Evolutionary conservation across 768 basidiomycete genomes (phyloP).

Genomic region (Cystobasidium onofrii): DNA sequence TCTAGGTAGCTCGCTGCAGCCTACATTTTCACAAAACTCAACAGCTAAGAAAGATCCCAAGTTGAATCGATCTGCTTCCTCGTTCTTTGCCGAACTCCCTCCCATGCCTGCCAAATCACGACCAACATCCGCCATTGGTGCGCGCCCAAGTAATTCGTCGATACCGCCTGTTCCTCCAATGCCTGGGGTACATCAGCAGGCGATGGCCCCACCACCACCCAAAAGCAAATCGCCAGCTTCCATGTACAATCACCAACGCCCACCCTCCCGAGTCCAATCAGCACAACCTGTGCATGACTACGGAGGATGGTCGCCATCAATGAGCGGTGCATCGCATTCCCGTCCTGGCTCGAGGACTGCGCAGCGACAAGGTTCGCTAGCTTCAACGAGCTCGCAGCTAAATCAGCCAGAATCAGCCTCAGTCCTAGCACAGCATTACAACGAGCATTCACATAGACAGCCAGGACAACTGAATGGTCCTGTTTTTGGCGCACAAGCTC

Average conservation of each 20-base stretch:
- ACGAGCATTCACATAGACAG: background rate
- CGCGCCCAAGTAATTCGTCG: background rate
- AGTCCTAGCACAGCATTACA: too few species aligned
- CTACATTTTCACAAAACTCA: background rate
- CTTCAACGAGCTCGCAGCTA: background rate
- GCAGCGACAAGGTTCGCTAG: background rate
- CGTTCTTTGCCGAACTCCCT: conserved; percentile 29
- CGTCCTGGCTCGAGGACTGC: background rate
- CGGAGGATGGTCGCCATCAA: background rate
- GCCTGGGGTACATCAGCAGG: background rate
- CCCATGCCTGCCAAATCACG: conserved; percentile 13
- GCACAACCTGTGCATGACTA: background rate
- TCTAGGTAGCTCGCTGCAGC: background rate
- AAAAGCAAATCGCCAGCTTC: conserved; percentile 23
- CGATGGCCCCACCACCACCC: background rate
- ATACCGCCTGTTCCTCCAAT: background rate
- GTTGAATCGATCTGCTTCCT: conserved; percentile 21
- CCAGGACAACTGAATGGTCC: background rate
- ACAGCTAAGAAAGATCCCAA: background rate
- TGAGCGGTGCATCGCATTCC: background rate
- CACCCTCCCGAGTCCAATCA: background rate
- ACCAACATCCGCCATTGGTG: background rate
- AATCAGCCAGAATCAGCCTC: background rate
- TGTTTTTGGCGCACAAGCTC: background rate
- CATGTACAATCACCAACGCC: background rate